These are phyloP conservation scores for Chlorociboria aeruginascens DNA, from an alignment of 495 filamentous ascomycete species.

Conservation along the genomic window DNA sequence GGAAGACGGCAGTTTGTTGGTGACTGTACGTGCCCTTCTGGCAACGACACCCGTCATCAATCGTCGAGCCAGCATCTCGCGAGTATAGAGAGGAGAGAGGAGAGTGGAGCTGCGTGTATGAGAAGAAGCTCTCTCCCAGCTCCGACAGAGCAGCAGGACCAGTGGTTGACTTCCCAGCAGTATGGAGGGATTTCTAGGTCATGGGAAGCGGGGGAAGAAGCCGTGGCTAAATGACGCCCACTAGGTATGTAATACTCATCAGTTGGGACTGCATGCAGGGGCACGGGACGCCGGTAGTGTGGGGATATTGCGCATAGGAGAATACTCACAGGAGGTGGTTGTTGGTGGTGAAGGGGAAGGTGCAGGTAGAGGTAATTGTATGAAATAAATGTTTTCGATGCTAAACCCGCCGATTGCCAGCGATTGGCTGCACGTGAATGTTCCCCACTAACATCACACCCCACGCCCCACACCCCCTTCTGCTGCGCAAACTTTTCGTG, in stretches of 20 bases:
- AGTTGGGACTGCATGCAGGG: too few species aligned
- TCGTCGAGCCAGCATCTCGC: conserved; percentile 21
- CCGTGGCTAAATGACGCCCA: conserved; percentile 10
- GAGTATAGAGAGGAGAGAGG: not conserved
- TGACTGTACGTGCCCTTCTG: conserved; percentile 15
- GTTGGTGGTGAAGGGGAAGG: too few species aligned
- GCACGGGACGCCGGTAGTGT: too few species aligned
- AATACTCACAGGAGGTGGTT: too few species aligned
- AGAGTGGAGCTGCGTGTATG: conserved; percentile 14
- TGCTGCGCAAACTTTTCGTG: too few species aligned
- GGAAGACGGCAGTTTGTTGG: conserved; percentile 6
- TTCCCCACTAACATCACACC: too few species aligned
- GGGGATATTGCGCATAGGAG: too few species aligned
- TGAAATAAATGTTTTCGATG: too few species aligned
- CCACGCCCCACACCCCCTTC: too few species aligned
- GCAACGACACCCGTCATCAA: conserved; percentile 16
- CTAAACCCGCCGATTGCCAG: too few species aligned
- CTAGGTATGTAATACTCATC: not conserved
- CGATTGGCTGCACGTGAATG: too few species aligned
- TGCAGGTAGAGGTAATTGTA: too few species aligned
- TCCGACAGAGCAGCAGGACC: conserved; percentile 10
- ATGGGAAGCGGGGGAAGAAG: conserved; percentile 13
- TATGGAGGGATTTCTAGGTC: not conserved
- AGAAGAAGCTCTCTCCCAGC: conserved; percentile 8
- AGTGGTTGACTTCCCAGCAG: conserved; percentile 14